Percentiles rank a stretch among this genome's conserved stretches.
Evolutionary conservation across 768 basidiomycete genomes (phyloP).

Genomic region (Collybiopsis luxurians): DNA sequence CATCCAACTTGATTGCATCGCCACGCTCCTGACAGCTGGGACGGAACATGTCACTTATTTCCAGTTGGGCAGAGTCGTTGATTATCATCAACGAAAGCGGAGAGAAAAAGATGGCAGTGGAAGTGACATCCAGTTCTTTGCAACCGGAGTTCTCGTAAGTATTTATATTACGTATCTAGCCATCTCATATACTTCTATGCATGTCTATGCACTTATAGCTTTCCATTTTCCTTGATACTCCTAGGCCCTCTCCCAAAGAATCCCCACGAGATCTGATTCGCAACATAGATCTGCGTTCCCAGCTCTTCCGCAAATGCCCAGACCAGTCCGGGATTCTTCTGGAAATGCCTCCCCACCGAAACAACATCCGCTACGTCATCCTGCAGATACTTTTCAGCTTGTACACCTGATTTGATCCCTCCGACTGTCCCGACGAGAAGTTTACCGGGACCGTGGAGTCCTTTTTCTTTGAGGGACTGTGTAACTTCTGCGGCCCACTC

Average conservation of each 20-base stretch:
- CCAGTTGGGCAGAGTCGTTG: too few relatives aligned
- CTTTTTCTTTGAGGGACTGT: conserved; percentile 19
- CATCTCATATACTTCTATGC: too few relatives aligned
- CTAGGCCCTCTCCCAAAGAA: conserved; percentile 35
- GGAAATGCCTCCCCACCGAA: conserved; percentile 51
- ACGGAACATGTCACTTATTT: too few relatives aligned
- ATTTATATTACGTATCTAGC: too few relatives aligned
- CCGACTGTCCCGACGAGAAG: conserved; percentile 51
- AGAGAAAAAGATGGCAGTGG: too few relatives aligned
- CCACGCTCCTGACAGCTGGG: too few relatives aligned
- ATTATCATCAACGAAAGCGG: too few relatives aligned
- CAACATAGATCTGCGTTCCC: conserved; percentile 41
- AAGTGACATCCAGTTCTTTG: too few relatives aligned
- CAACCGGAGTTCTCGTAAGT: too few relatives aligned
- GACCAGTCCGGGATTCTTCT: conserved; percentile 55
- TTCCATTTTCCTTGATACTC: neutral
- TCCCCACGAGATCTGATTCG: conserved; percentile 57
- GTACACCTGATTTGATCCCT: conserved; percentile 49
- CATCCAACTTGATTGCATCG: too few relatives aligned
- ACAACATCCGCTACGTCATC: conserved; percentile 60
- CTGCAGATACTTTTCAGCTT: conserved; percentile 58
- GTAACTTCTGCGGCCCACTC: conserved; percentile 55
- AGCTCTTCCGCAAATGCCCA: conserved; percentile 57
- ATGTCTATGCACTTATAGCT: too few relatives aligned
- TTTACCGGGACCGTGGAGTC: conserved; percentile 9